Evolutionary conservation across 2,329 filamentous ascomycete genomes (phyloP).

Genomic region (Bipolaris bicolor): DNA sequence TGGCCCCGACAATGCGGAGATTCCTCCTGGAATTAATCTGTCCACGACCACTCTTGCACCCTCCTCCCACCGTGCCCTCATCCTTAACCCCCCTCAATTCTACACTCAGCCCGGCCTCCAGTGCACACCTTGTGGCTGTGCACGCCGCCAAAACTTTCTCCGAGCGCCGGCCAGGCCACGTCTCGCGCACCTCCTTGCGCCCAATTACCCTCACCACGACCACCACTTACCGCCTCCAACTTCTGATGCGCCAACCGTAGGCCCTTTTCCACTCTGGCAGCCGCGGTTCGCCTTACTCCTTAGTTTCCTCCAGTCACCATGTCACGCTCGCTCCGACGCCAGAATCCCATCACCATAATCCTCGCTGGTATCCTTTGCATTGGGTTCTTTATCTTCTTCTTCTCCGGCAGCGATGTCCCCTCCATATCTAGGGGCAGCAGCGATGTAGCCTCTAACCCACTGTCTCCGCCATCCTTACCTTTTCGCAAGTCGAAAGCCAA

Average conservation of each 20-base stretch:
- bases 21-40: slow-evolving; percentile 32
- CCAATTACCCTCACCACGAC: slow-evolving; percentile 21
- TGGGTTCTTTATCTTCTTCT: slow-evolving; percentile 63
- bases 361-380: slow-evolving; percentile 75
- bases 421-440: slow-evolving; percentile 57
- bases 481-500: slow-evolving; percentile 71
- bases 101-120: slow-evolving; percentile 2
- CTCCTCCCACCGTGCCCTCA: slow-evolving; percentile 6
- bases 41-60: slow-evolving; percentile 17
- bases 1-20: slow-evolving; percentile 14
- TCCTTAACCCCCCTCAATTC: neutral
- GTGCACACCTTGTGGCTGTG: slow-evolving; percentile 7
- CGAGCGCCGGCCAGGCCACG: slow-evolving; percentile 38
- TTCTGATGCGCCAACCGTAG: slow-evolving; percentile 46
- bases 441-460: slow-evolving; percentile 68
- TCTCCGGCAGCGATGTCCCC: slow-evolving; percentile 65
- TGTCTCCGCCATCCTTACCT: slow-evolving; percentile 75
- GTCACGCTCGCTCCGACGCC: slow-evolving; percentile 76
- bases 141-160: slow-evolving; percentile 23
- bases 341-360: slow-evolving; percentile 76
- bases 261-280: slow-evolving; percentile 33
- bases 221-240: slow-evolving; percentile 18
- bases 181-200: slow-evolving; percentile 40
- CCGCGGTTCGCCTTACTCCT: slow-evolving; percentile 36
- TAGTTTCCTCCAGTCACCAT: slow-evolving; percentile 46